phyloP scores from a whole-genome alignment of 164 flowering plant genomes.

The Tetrastigma voinierianum region DNA sequence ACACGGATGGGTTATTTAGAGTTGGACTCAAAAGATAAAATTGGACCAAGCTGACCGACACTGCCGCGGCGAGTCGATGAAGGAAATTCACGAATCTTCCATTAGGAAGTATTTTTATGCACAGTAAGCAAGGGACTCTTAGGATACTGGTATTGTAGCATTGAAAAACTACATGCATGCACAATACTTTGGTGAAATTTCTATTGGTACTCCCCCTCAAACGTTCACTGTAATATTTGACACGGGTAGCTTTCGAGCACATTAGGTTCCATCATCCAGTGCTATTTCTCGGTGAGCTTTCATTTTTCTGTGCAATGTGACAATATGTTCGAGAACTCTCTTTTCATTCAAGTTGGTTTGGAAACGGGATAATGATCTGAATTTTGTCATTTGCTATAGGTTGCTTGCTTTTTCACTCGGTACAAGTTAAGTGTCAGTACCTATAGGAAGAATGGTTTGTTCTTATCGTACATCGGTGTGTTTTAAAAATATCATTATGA shows the following conservation, averaged over 20 bases:
- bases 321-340: background rate
- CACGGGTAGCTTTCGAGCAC: slow-evolving; percentile 84
- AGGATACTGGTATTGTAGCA: slow-evolving; percentile 53
- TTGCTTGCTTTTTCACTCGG: slow-evolving; percentile 42
- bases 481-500: background rate
- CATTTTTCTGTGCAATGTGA: background rate
- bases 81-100: slow-evolving; percentile 25
- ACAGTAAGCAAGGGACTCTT: slow-evolving; percentile 37
- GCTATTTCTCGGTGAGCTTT: slow-evolving; percentile 60
- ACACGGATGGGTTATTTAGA: slow-evolving; percentile 41
- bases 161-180: slow-evolving; percentile 88
- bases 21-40: slow-evolving; percentile 58
- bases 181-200: slow-evolving; percentile 89
- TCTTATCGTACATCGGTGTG: background rate
- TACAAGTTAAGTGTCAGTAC: slow-evolving; percentile 39
- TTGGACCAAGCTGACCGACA: slow-evolving; percentile 44
- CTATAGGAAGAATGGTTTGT: slow-evolving; percentile 40
- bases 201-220: slow-evolving; percentile 82
- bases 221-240: slow-evolving; percentile 86
- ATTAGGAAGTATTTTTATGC: slow-evolving; percentile 37
- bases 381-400: slow-evolving; percentile 18
- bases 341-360: background rate
- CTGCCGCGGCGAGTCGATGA: slow-evolving; percentile 42
- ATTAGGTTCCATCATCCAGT: slow-evolving; percentile 88
- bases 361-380: background rate